These are phyloP conservation scores for Trichosporon coremiiforme DNA, from an alignment of 1,284 basidiomycete genomes.

Conservation along the genomic window DNA sequence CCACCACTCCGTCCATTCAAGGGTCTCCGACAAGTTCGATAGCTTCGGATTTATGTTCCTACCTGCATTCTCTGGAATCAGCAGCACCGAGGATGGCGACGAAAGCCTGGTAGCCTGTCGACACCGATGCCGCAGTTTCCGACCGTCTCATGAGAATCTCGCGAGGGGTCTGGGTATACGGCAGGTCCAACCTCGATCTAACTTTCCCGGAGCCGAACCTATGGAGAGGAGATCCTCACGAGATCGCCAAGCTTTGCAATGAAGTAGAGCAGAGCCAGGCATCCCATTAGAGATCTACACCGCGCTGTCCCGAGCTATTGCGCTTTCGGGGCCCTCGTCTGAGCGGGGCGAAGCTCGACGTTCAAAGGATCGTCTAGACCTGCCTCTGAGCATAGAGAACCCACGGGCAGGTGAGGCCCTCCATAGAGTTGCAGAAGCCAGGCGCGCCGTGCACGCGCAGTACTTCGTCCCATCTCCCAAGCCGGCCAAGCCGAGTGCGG, in stretches of 20 bases:
- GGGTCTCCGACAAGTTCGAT: background rate
- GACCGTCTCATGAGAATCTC: background rate
- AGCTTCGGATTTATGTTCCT: background rate
- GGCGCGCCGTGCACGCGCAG: background rate
- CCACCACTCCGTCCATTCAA: background rate
- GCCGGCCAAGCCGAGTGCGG: background rate
- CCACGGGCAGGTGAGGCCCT: no score
- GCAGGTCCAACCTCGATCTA: background rate
- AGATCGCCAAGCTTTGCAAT: background rate
- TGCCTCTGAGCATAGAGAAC: no score
- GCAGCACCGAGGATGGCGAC: no score
- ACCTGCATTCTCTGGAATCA: background rate
- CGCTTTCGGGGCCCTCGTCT: no score
- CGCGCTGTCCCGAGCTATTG: no score
- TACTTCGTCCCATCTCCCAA: background rate
- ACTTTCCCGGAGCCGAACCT: conserved; percentile 1
- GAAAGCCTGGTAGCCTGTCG: no score
- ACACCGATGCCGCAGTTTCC: no score
- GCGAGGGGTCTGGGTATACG: background rate
- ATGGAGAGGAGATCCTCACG: background rate
- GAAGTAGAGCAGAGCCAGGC: no score
- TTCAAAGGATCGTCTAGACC: no score
- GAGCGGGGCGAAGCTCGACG: no score
- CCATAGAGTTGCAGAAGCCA: no score
- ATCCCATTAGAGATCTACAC: no score